A percentile compares a stretch with the other conserved stretches of the same genome.
phyloP scores from a whole-genome alignment of 257 asterid species.

The Fraxinus americana region DNA sequence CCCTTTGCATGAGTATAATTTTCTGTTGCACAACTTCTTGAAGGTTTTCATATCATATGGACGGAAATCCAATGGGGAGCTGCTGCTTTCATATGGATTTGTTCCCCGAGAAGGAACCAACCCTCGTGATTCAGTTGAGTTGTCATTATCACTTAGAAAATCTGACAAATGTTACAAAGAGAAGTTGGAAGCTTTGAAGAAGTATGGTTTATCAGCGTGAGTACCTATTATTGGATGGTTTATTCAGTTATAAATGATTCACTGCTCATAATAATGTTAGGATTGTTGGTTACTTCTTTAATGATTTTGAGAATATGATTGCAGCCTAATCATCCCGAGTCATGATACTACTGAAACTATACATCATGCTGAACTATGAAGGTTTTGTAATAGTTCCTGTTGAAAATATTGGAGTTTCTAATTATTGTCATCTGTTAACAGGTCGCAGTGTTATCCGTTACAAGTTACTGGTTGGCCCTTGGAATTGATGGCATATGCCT shows the following conservation, averaged over 20 bases:
- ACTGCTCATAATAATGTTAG: conserved; percentile 1
- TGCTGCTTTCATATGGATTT: conserved; percentile 92
- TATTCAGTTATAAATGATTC: conserved; percentile 6
- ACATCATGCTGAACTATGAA: neutral
- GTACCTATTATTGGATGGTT: conserved; percentile 28
- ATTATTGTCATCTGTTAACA: conserved; percentile 35
- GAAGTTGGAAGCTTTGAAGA: conserved; percentile 64
- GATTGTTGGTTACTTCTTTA: neutral
- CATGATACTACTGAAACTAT: neutral
- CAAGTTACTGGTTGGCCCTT: conserved; percentile 94
- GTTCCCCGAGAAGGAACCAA: conserved; percentile 97
- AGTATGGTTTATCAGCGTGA: conserved; percentile 72
- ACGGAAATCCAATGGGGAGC: conserved; percentile 87
- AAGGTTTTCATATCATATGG: conserved; percentile 97
- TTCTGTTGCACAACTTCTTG: conserved; percentile 9
- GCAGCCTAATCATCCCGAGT: neutral
- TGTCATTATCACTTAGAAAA: conserved; percentile 61
- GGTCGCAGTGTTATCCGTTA: conserved; percentile 78
- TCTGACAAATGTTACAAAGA: conserved; percentile 82
- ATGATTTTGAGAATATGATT: neutral
- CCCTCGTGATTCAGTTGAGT: conserved; percentile 80
- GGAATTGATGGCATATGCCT: conserved; percentile 94
- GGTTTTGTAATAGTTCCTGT: neutral
- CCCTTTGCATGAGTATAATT: neutral
- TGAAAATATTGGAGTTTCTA: conserved; percentile 5